phyloP scores from a whole-genome alignment of 2,329 filamentous ascomycete species.

The Diaporthe capsici region DNA sequence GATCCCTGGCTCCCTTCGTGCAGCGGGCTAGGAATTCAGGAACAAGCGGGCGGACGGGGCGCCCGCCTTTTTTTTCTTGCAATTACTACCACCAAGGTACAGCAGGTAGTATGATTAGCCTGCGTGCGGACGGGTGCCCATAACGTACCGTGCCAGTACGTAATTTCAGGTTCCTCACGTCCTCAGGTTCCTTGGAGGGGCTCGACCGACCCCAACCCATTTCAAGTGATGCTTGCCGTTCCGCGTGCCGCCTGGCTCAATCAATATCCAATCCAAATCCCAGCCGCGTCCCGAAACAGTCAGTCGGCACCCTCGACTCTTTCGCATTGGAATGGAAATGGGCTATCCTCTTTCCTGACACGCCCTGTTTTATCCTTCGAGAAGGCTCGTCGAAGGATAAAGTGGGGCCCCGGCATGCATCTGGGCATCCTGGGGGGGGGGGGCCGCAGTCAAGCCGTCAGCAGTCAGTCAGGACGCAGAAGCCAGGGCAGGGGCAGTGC shows the following conservation, averaged over 20 bases:
- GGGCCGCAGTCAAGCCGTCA: neutral
- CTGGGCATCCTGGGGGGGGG: slow-evolving; percentile 18
- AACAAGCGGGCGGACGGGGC: slow-evolving; percentile 29
- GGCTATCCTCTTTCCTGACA: slow-evolving; percentile 5
- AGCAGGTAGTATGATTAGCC: slow-evolving; percentile 4
- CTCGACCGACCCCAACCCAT: slow-evolving; percentile 9
- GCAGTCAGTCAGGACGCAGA: neutral
- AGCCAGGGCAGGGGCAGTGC: slow-evolving; percentile 17
- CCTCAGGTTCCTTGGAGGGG: neutral
- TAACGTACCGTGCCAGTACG: slow-evolving; percentile 20
- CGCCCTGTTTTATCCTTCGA: slow-evolving; percentile 29
- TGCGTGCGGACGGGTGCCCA: slow-evolving; percentile 5
- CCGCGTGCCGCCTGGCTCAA: neutral
- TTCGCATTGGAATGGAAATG: slow-evolving; percentile 21
- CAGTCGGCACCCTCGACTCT: neutral
- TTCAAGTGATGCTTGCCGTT: slow-evolving; percentile 10
- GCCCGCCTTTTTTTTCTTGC: slow-evolving; percentile 13
- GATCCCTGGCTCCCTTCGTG: slow-evolving; percentile 34
- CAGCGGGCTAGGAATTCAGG: slow-evolving; percentile 37
- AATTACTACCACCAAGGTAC: slow-evolving; percentile 14
- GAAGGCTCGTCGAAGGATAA: slow-evolving; percentile 36
- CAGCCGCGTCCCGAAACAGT: slow-evolving; percentile 18
- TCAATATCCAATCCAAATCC: neutral
- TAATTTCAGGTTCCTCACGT: slow-evolving; percentile 8
- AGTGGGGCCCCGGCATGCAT: slow-evolving; percentile 1